Evolutionary conservation across 192 early-diverging fungal species (phyloP).

Genomic region (Backusella morwellensis): DNA sequence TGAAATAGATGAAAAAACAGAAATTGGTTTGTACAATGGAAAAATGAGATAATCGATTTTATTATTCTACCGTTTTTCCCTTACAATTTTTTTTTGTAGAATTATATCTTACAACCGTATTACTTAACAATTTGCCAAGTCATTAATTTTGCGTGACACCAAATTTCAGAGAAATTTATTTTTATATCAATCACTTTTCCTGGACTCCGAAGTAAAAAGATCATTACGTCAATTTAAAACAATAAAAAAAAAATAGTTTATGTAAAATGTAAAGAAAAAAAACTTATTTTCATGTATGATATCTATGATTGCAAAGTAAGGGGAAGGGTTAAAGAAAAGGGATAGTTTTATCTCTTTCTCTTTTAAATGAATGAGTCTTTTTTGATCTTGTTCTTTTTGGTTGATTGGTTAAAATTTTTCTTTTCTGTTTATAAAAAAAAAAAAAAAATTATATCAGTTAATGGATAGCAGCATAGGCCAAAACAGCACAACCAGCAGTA

Average conservation of each 20-base stretch:
- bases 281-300: slow-evolving; percentile 7
- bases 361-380: not conserved
- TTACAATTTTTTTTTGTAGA: not conserved
- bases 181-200: slow-evolving; percentile 5
- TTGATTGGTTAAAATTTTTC: not conserved
- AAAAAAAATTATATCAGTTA: slow-evolving; percentile 3
- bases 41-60: not conserved
- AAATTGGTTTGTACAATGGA: not conserved
- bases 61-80: slow-evolving; percentile 1
- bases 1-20: not conserved
- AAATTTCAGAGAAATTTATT: slow-evolving; percentile 8
- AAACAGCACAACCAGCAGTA: not conserved
- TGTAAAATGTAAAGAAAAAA: not conserved
- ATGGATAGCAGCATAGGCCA: slow-evolving; percentile 8
- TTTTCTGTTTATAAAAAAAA: not conserved
- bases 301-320: slow-evolving; percentile 6
- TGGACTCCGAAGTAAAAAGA: not conserved
- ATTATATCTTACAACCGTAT: not conserved
- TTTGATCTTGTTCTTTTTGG: not conserved
- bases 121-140: not conserved
- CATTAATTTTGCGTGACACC: not conserved
- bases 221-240: slow-evolving; percentile 8
- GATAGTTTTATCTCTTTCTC: not conserved
- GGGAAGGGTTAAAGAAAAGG: slow-evolving; percentile 2
- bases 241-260: slow-evolving; percentile 6